Percentiles rank a stretch among this genome's conserved stretches.
These are phyloP conservation scores for Allantophomopsis lycopodina DNA, from an alignment of 2,329 filamentous ascomycete species.

Conservation along the genomic window DNA sequence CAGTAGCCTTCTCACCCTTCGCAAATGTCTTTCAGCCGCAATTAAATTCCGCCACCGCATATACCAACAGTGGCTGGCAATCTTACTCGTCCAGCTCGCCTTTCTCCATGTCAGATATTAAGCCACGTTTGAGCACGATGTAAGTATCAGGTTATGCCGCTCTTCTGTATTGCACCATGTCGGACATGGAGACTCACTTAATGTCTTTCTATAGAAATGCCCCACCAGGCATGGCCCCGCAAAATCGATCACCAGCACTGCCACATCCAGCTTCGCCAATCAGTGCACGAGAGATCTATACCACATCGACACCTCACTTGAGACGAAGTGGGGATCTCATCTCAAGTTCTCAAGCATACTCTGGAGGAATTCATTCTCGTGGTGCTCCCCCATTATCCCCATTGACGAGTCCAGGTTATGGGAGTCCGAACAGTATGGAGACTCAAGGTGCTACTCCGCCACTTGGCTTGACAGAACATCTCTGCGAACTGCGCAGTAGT, in stretches of 20 bases:
- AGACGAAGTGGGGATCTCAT: slow-evolving; percentile 15
- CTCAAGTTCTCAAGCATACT: slow-evolving; percentile 16
- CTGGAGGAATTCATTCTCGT: slow-evolving; percentile 4
- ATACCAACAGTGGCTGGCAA: slow-evolving; percentile 14
- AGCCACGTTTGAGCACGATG: slow-evolving; percentile 17
- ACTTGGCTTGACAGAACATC: slow-evolving; percentile 21
- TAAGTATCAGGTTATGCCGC: slow-evolving; percentile 9
- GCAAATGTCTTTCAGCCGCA: slow-evolving; percentile 14
- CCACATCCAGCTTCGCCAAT: slow-evolving; percentile 17
- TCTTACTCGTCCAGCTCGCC: slow-evolving; percentile 14
- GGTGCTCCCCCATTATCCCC: slow-evolving; percentile 18
- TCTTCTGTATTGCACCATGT: slow-evolving; percentile 7
- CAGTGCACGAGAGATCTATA: slow-evolving; percentile 17
- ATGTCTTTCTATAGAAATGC: slow-evolving; percentile 8
- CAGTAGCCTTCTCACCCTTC: slow-evolving; percentile 15
- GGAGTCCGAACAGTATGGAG: slow-evolving; percentile 19
- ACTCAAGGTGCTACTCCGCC: slow-evolving; percentile 15
- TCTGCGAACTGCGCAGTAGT: slow-evolving; percentile 31
- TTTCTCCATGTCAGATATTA: slow-evolving; percentile 19
- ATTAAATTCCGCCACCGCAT: slow-evolving; percentile 16
- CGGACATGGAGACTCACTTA: slow-evolving; percentile 2
- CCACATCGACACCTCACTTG: slow-evolving; percentile 14
- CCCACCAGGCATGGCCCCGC: slow-evolving; percentile 16
- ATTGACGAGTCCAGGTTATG: slow-evolving; percentile 17
- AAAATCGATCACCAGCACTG: slow-evolving; percentile 16